These are phyloP conservation scores for Lipomyces lipofer DNA, from an alignment of 805 yeast species.

Conservation along the genomic window DNA sequence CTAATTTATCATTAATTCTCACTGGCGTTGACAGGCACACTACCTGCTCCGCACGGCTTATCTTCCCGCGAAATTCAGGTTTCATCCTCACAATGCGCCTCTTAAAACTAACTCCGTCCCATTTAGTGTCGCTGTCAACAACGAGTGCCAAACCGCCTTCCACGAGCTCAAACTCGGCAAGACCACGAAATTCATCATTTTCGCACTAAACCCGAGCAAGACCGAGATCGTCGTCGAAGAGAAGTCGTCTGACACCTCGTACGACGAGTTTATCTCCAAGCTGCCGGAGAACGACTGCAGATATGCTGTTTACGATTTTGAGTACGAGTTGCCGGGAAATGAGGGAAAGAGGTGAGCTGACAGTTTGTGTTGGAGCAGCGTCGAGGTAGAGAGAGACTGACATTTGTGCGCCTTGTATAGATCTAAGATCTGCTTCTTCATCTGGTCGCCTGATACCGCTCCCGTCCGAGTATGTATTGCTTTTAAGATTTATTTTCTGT, in stretches of 20 bases:
- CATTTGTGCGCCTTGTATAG: conserved; percentile 36
- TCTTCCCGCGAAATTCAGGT: no score
- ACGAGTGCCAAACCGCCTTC: conserved; percentile 91
- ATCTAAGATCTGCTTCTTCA: conserved; percentile 66
- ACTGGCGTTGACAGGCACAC: background rate
- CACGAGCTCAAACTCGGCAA: conserved; percentile 90
- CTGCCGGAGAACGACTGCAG: conserved; percentile 95
- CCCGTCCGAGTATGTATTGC: conserved; percentile 64
- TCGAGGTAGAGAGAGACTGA: background rate
- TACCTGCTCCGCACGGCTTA: background rate
- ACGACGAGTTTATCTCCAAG: conserved; percentile 82
- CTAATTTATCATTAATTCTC: background rate
- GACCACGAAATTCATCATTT: conserved; percentile 80
- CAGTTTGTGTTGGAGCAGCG: conserved; percentile 37
- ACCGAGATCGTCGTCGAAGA: conserved; percentile 89
- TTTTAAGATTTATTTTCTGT: background rate
- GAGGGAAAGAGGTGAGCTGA: conserved; percentile 95
- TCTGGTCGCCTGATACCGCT: conserved; percentile 99
- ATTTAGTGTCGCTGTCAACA: conserved; percentile 74
- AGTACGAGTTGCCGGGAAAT: conserved; percentile 82
- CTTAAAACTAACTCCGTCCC: background rate
- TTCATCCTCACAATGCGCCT: no score
- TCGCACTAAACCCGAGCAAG: conserved; percentile 76
- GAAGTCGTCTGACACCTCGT: conserved; percentile 71
- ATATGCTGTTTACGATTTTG: conserved; percentile 96